Evolutionary conservation across 208 protist species (phyloP).

Genomic region (Trypanosoma avium): DNA sequence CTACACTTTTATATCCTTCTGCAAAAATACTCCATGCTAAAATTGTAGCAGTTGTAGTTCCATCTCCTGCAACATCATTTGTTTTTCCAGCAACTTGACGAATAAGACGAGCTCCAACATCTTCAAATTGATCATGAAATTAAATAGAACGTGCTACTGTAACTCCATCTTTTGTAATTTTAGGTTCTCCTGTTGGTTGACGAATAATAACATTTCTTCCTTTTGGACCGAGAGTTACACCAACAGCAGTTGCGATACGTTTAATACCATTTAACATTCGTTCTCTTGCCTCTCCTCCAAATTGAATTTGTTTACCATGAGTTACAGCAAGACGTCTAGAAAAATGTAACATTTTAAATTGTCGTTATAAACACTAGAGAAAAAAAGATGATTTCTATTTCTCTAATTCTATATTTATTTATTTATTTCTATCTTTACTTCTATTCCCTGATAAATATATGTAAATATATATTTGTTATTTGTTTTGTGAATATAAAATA

Average conservation of each 20-base stretch:
- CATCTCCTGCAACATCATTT: slow-evolving; percentile 98
- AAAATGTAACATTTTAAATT: slow-evolving; percentile 18
- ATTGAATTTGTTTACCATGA: slow-evolving; percentile 94
- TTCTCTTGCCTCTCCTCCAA: slow-evolving; percentile 93
- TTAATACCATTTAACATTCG: slow-evolving; percentile 97
- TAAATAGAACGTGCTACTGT: slow-evolving; percentile 99
- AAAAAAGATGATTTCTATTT: too few species aligned
- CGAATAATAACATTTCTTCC: slow-evolving; percentile 99
- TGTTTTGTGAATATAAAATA: too few species aligned
- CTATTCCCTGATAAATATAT: not conserved
- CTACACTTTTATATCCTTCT: slow-evolving; percentile 98
- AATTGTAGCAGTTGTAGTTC: slow-evolving; percentile 99
- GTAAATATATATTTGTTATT: too few species aligned
- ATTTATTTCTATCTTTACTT: slow-evolving; percentile 13
- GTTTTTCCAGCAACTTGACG: slow-evolving; percentile 96
- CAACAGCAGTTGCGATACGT: slow-evolving; percentile 96
- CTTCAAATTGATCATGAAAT: slow-evolving; percentile 97
- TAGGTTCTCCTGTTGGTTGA: slow-evolving; percentile 96
- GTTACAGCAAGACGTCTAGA: slow-evolving; percentile 25
- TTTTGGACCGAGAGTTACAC: slow-evolving; percentile 98
- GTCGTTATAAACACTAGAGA: too few species aligned
- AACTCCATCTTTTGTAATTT: slow-evolving; percentile 99
- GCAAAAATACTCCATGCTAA: slow-evolving; percentile 98
- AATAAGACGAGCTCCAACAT: slow-evolving; percentile 98
- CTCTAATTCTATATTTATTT: not conserved